Conservation (phyloP, 2,329 filamentous ascomycete genomes). For the Pyricularia grisea region DNA sequence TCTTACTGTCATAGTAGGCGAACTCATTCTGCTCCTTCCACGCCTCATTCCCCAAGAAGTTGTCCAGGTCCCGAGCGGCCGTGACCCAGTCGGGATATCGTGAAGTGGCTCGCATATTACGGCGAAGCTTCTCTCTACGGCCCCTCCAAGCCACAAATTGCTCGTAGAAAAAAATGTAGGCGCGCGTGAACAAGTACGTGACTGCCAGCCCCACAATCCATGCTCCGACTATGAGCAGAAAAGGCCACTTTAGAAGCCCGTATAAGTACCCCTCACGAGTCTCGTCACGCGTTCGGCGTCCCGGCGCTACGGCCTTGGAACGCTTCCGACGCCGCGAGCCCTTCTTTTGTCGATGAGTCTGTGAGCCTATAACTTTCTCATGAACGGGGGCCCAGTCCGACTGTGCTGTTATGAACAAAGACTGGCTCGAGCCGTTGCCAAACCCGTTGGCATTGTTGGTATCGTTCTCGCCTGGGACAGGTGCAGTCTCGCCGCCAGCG, state of each 20-base stretch:
- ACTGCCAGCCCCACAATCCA: slow-evolving; percentile 70
- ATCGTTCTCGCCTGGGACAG: slow-evolving; percentile 1
- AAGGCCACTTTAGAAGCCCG: slow-evolving; percentile 80
- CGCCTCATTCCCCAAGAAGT: slow-evolving; percentile 66
- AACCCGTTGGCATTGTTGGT: slow-evolving; percentile 7
- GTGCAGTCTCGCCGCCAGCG: slow-evolving; percentile 23
- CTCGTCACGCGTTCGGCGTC: slow-evolving; percentile 70
- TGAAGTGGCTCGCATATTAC: slow-evolving; percentile 59
- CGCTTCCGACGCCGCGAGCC: slow-evolving; percentile 21
- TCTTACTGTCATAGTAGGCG: slow-evolving; percentile 82
- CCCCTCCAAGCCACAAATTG: slow-evolving; percentile 87
- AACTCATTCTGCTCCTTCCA: slow-evolving; percentile 75
- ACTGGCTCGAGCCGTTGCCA: slow-evolving; percentile 8
- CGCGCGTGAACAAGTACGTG: slow-evolving; percentile 69
- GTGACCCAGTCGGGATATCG: slow-evolving; percentile 78
- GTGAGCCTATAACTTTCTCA: slow-evolving; percentile 43
- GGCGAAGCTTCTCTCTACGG: slow-evolving; percentile 59
- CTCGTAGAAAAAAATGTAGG: slow-evolving; percentile 91
- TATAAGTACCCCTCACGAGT: slow-evolving; percentile 92
- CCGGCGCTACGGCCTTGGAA: slow-evolving; percentile 27
- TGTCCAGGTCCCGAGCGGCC: slow-evolving; percentile 71
- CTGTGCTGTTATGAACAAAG: slow-evolving; percentile 71
- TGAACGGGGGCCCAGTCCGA: slow-evolving; percentile 94
- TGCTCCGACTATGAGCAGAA: slow-evolving; percentile 67
- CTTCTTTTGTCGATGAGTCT: not conserved